Evolutionary conservation across 2,329 filamentous ascomycete genomes (phyloP).

Genomic region (Fusarium miscanthi): DNA sequence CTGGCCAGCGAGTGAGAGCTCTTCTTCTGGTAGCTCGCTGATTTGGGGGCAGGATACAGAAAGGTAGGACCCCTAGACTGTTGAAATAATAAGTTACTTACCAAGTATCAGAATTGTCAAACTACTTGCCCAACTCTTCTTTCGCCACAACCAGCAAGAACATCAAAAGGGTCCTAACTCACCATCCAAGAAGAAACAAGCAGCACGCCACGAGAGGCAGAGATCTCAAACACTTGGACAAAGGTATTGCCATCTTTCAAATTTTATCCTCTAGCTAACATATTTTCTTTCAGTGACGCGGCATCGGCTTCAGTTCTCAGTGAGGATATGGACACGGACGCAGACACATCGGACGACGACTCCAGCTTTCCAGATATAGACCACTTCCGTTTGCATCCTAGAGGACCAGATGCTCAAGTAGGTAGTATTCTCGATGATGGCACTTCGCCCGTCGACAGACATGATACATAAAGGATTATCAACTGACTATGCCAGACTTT

Average conservation of each 20-base stretch:
- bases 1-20: background rate
- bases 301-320: fast-evolving
- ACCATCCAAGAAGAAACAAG: background rate
- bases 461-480: fast-evolving
- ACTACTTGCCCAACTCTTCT: background rate
- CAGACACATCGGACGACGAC: background rate
- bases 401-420: background rate
- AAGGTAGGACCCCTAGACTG: background rate
- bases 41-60: background rate
- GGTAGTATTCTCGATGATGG: background rate
- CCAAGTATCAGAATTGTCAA: background rate
- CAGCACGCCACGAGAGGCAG: too few species aligned
- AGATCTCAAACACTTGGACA: background rate
- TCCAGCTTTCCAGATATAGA: background rate
- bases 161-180: background rate
- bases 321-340: background rate
- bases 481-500: background rate
- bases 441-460: fast-evolving
- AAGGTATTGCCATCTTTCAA: background rate
- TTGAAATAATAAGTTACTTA: fast-evolving
- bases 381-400: fast-evolving
- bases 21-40: background rate
- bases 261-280: background rate
- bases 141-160: background rate
- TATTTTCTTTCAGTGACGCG: fast-evolving